Conservation (phyloP, 1,284 basidiomycete genomes). For the Schizophyllum amplum region DNA sequence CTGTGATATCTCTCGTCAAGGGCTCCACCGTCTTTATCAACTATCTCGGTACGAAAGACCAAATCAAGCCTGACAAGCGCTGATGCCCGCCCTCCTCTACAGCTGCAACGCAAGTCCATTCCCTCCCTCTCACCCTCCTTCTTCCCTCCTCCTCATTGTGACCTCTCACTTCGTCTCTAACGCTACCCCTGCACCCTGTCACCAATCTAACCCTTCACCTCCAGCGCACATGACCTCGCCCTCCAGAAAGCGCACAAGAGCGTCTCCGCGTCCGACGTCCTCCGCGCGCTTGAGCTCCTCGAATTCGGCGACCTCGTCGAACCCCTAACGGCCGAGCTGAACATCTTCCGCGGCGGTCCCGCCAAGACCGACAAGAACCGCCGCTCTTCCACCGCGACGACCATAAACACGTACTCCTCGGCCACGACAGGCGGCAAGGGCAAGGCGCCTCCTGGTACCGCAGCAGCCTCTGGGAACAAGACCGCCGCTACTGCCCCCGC, state of each 20-base stretch:
- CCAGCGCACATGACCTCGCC: constrained; percentile 83
- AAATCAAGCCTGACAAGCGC: not conserved
- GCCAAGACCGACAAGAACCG: constrained; percentile 42
- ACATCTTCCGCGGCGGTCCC: constrained; percentile 53
- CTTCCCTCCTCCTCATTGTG: constrained; percentile 2
- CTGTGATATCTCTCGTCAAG: constrained; percentile 72
- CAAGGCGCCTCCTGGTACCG: constrained; percentile 10
- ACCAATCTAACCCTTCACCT: no score
- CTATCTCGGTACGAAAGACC: constrained; percentile 63
- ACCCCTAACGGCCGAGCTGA: constrained; percentile 63
- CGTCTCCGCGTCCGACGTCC: constrained; percentile 81
- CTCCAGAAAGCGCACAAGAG: constrained; percentile 79
- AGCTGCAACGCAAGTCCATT: constrained; percentile 59
- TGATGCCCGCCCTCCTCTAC: constrained; percentile 4
- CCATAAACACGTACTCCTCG: constrained; percentile 12
- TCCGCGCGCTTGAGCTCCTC: constrained; percentile 76
- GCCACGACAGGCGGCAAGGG: constrained; percentile 9
- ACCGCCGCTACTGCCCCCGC: constrained; percentile 18
- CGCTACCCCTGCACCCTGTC: no score
- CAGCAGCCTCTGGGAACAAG: constrained; percentile 19
- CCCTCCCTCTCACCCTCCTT: not conserved
- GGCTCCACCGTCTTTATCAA: constrained; percentile 89
- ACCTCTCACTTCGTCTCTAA: no score
- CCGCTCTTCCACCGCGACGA: constrained; percentile 18
- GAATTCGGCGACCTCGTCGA: constrained; percentile 74